Conservation (phyloP, 2,329 filamentous ascomycete genomes). For the Fusarium incarnatum region DNA sequence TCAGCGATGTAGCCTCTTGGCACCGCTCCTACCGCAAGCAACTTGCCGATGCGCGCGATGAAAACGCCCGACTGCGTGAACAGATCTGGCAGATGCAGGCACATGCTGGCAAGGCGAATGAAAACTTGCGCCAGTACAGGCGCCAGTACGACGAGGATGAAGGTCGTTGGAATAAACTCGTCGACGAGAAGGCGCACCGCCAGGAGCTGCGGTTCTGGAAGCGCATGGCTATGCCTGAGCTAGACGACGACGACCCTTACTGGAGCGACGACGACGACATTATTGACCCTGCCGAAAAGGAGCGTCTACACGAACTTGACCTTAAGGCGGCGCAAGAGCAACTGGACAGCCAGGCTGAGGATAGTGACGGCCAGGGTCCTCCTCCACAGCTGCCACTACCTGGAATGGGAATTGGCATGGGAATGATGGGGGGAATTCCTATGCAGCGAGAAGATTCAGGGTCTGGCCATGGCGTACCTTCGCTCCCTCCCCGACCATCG, state of each 20-base stretch:
- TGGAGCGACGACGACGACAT: conserved; percentile 75
- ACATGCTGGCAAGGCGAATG: conserved; percentile 69
- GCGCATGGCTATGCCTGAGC: conserved; percentile 71
- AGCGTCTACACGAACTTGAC: conserved; percentile 63
- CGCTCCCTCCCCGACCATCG: conserved; percentile 51
- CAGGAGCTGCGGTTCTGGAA: conserved; percentile 76
- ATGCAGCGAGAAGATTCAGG: conserved; percentile 55
- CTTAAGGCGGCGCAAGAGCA: conserved; percentile 57
- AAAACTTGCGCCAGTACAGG: conserved; percentile 67
- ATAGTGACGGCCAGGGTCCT: conserved; percentile 50
- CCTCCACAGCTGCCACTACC: conserved; percentile 38
- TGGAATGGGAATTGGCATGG: conserved; percentile 40
- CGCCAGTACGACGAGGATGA: conserved; percentile 67
- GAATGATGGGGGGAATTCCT: conserved; percentile 53
- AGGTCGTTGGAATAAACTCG: conserved; percentile 63
- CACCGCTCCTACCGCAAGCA: conserved; percentile 74
- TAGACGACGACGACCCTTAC: conserved; percentile 69
- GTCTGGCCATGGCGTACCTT: conserved; percentile 43
- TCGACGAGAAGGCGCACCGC: conserved; percentile 63
- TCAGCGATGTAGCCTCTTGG: conserved; percentile 71
- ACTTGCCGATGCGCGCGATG: conserved; percentile 72
- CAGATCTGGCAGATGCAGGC: conserved; percentile 76
- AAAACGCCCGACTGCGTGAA: conserved; percentile 71
- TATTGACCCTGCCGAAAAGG: conserved; percentile 70
- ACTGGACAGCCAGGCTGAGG: conserved; percentile 50